Percentiles rank a stretch among this genome's conserved stretches.
Conservation (phyloP, 2,329 filamentous ascomycete species). For the Exophiala xenobiotica region DNA sequence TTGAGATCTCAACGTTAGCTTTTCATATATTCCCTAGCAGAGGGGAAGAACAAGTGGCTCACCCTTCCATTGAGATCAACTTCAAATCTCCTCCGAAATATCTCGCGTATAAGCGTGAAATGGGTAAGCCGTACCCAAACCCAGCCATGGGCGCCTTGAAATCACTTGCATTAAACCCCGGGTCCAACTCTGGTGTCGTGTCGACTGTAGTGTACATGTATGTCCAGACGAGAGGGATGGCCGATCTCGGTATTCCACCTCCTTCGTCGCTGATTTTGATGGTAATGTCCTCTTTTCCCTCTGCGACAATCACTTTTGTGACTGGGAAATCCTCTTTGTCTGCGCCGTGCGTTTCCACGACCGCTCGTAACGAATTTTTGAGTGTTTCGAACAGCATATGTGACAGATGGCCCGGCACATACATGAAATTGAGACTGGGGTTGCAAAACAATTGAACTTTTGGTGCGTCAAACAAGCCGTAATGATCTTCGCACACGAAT, state of each 20-base stretch:
- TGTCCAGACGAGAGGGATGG: constrained; percentile 98
- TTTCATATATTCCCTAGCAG: constrained; percentile 27
- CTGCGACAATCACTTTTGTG: constrained; percentile 95
- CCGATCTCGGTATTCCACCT: constrained; percentile 86
- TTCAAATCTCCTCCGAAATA: constrained; percentile 98
- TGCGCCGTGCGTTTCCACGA: constrained; percentile 91
- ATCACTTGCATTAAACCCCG: constrained; percentile 97
- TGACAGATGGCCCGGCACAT: constrained; percentile 95
- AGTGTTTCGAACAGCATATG: constrained; percentile 99
- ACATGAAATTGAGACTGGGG: constrained; percentile 96
- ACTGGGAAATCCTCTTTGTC: constrained; percentile 96
- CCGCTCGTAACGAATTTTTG: constrained; percentile 95
- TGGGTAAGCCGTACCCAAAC: constrained; percentile 96
- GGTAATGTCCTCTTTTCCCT: constrained; percentile 97
- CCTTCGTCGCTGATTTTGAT: constrained; percentile 98
- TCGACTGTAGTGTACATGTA: constrained; percentile 99
- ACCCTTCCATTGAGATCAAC: constrained; percentile 99
- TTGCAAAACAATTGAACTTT: constrained; percentile 96
- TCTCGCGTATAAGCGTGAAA: constrained; percentile 87
- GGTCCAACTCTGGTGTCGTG: constrained; percentile 88
- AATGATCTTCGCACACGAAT: constrained; percentile 99
- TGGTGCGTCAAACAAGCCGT: constrained; percentile 93
- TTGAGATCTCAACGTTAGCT: constrained; percentile 42
- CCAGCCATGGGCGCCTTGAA: constrained; percentile 99
- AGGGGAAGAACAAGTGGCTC: constrained; percentile 39